Evolutionary conservation across 2,329 filamentous ascomycete genomes (phyloP), one percentile per base, ranked within the genome.

Genomic region (Talaromyces piceae): DNA sequence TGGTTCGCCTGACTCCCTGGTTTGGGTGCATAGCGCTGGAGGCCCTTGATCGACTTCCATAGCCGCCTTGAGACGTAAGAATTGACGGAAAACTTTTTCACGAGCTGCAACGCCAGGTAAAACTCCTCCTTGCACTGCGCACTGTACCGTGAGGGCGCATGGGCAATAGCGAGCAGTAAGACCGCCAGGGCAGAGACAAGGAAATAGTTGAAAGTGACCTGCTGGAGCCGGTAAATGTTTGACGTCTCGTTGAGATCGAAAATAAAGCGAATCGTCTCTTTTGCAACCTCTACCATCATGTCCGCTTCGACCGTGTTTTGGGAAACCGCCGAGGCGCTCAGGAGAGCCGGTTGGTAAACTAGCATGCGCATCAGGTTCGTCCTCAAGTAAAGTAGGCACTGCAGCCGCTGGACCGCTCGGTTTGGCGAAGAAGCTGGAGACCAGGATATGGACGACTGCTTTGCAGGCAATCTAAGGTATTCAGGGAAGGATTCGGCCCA

Each of bases 321-420:
- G 71, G 86, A 81, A 59, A 95, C 95, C 61, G 84, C 89, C 7
- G 82, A 86, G 3, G 86, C 84, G 27, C 84, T 91, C 65, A 95
- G 88, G 7, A 96, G 72, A 2, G 95, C 83, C 0, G 90, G 90
- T 0, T 89, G 88, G 67, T 94, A 88, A 41, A 96, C 86, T 66
- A 89, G 83, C 58, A 91, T 91, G 5, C 90, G 85, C 70, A 95
- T 87, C 72, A 94, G 88, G 61, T 95, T 95, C 1, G 87, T 79
- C n/a, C 91, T 81, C 4, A 95, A 75, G 63, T 93, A 91, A 9
- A 93, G 87, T 66, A 93, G 82, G 23, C 94, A 84, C 53, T 87
- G 86, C 8, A 94, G 75, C 1, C 91, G 83, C 56, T 84, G 83
- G 4, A 84, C 70, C 54, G 82, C 83, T 57, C 87, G 86, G 1